phyloP scores from a whole-genome alignment of 257 asterid genomes.

The Misopates orontium region DNA sequence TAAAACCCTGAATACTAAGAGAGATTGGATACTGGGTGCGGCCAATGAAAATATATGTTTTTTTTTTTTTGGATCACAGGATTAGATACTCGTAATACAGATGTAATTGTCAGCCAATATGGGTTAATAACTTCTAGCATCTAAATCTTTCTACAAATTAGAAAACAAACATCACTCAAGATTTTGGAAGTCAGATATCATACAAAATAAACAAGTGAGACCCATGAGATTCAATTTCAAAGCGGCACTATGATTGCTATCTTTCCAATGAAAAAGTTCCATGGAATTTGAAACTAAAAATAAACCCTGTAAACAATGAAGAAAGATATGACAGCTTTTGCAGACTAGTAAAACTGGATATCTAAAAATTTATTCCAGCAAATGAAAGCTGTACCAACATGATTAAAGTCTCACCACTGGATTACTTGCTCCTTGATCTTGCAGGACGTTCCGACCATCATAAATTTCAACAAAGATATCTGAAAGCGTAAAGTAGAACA shows the following conservation, averaged over 20 bases:
- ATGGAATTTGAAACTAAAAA: constrained; percentile 14
- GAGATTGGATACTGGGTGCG: no score
- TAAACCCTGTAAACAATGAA: constrained; percentile 14
- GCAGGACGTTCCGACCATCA: constrained; percentile 64
- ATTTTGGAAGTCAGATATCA: background rate
- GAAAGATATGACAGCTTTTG: background rate
- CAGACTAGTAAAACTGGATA: background rate
- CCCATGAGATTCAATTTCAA: constrained; percentile 13
- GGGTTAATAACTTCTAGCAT: no score
- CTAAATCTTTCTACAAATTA: no score
- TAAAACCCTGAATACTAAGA: no score
- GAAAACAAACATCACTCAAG: background rate
- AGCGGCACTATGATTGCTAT: constrained; percentile 11
- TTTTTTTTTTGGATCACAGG: no score
- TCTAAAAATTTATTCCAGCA: background rate
- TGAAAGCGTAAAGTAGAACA: constrained; percentile 32
- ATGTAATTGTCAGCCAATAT: no score
- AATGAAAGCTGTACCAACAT: constrained; percentile 5
- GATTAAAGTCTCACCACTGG: constrained; percentile 68
- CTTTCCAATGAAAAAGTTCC: constrained; percentile 14
- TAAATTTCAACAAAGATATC: constrained; percentile 70
- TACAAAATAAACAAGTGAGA: constrained; percentile 7
- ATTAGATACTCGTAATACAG: no score
- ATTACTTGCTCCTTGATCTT: constrained; percentile 65
- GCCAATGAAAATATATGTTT: no score